Base-by-base conservation (phyloP, 495 filamentous ascomycete genomes). In the Xylaria palmicola region DNA sequence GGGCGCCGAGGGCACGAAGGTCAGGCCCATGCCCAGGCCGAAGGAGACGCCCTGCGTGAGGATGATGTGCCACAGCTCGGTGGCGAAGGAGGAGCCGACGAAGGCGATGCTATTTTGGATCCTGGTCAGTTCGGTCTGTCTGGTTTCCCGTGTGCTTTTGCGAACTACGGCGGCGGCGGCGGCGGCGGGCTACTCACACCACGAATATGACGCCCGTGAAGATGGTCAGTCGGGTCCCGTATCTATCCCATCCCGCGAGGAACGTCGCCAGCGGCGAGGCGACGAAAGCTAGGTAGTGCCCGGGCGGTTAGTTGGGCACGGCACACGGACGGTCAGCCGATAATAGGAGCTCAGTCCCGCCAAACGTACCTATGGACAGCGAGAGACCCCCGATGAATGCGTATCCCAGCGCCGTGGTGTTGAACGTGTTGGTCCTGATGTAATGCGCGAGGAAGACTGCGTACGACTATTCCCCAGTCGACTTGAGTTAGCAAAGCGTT, bases 11-110 rank as follows among this genome's bases (percentile, higher is more conserved):
- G 85, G 81, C 7, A 88, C 88, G 72, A 91, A 96, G 19, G 86
- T 80, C 57, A 94, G 88, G 1, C 90, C 90, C 74, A 92, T 83
- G 0, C 88, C 91, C 41, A 85, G 70, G 27, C 91, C 90, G 60
- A 94, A 90, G 52, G 86, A 83, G 7, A 93, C 73, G 9, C 90
- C 91, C 69, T 94, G 90, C 53, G 82, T 85, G 3, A 95, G 82
- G 57, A 91, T 85, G 30, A 91, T 80, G 41, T 90, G 88, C 88
- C 88, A 92, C 65, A 88, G 79, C 40, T 83, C 68, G 7, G 75
- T 83, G n/a, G 85, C 81, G 59, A 90, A 92, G 9, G 86, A 89
- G 2, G 87, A 85, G 4, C 79, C 79, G 58, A 92, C 80, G 55
- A 90, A 81, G 1, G 81, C 85, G 32, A 78, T 73, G 0, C 82